phyloP scores from a whole-genome alignment of 495 filamentous ascomycete genomes.

The Aspergillus hancockii region DNA sequence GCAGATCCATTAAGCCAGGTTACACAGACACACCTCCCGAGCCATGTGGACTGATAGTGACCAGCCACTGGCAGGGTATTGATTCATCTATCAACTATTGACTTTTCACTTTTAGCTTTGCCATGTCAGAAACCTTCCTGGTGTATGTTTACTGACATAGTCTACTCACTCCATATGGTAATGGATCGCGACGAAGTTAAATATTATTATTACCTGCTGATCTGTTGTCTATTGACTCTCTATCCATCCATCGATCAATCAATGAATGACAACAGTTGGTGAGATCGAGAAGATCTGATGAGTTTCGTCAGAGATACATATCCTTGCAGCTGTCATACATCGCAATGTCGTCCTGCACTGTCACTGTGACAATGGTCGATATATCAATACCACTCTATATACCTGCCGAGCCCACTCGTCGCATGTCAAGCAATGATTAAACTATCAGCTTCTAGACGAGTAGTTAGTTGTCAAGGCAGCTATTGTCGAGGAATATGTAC shows the following conservation, averaged over 20 bases:
- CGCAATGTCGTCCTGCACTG: conserved; percentile 2
- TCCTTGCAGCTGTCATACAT: background rate
- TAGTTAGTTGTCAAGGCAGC: background rate
- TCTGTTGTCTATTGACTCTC: background rate
- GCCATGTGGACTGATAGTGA: conserved; percentile 8
- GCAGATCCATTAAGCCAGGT: too few species aligned
- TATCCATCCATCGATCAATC: background rate
- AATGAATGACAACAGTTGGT: background rate
- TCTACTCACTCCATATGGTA: too few species aligned
- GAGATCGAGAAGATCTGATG: background rate
- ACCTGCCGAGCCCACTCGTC: background rate
- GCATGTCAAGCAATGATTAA: background rate
- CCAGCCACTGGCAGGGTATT: background rate
- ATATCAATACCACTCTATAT: conserved; percentile 1
- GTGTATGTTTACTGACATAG: background rate
- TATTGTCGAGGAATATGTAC: background rate
- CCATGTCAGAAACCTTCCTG: conserved; percentile 2
- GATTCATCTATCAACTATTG: background rate
- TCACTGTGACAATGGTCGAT: conserved; percentile 4
- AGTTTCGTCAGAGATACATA: background rate
- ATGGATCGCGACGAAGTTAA: background rate
- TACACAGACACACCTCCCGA: conserved; percentile 2
- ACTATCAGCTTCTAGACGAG: background rate
- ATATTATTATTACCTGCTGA: background rate
- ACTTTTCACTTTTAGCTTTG: background rate